A percentile compares a stretch with the other conserved stretches of the same genome.
phyloP scores from a whole-genome alignment of 305 asterid genomes.

The Solanum hybrid region DNA sequence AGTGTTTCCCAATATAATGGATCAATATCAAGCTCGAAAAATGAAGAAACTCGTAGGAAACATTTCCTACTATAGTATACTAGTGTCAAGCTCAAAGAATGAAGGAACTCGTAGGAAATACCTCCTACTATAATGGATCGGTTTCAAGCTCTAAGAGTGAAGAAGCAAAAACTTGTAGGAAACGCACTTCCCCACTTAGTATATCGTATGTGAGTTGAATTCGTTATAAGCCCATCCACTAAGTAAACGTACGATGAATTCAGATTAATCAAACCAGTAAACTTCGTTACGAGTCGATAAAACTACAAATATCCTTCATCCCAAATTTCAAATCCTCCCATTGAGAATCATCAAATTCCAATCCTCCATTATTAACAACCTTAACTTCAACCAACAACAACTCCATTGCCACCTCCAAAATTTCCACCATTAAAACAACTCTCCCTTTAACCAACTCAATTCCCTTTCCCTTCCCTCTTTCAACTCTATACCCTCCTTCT shows the following conservation, averaged over 20 bases:
- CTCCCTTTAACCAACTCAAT: constrained; percentile 46
- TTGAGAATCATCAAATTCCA: constrained; percentile 40
- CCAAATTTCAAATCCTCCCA: constrained; percentile 50
- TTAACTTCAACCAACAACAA: constrained; percentile 61
- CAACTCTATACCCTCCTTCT: constrained; percentile 41
- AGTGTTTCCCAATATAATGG: neutral
- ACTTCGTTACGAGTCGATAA: constrained; percentile 5
- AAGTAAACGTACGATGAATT: neutral
- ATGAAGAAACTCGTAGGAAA: neutral
- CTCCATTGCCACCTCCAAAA: constrained; percentile 42
- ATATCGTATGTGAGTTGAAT: neutral
- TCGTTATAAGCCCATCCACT: neutral
- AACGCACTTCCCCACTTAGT: neutral
- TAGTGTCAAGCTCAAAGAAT: neutral
- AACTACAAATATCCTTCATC: constrained; percentile 30
- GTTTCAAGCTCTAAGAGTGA: neutral
- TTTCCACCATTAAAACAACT: constrained; percentile 30
- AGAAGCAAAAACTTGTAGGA: neutral
- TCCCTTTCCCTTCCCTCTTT: constrained; percentile 36
- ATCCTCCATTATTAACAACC: constrained; percentile 38
- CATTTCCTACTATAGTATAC: neutral
- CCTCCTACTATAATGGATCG: neutral
- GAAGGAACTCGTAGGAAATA: neutral
- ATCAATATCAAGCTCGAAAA: neutral
- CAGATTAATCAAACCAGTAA: neutral